A percentile compares a stretch with the other conserved stretches of the same genome.
These are phyloP conservation scores for Phytomonas sp. DNA, from an alignment of 208 protist species.

Conservation along the genomic window DNA sequence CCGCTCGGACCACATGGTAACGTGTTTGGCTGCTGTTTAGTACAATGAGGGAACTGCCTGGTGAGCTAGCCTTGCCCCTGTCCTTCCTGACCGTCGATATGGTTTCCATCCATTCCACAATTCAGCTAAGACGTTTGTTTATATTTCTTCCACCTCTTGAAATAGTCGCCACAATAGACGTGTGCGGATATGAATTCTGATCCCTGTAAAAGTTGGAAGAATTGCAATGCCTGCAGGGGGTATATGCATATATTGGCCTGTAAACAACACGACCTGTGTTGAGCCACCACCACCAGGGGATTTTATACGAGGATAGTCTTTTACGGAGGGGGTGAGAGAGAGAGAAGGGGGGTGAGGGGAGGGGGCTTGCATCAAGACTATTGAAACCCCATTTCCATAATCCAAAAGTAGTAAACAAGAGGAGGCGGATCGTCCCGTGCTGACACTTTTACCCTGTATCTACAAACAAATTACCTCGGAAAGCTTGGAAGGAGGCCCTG, in stretches of 20 bases:
- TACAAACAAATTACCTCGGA: not conserved
- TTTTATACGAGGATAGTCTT: not conserved
- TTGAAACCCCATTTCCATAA: not conserved
- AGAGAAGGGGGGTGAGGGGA: no score
- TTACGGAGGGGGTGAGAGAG: no score
- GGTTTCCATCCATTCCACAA: not conserved
- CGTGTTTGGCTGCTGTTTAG: constrained; percentile 52
- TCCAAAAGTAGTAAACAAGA: not conserved
- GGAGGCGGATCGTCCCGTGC: not conserved
- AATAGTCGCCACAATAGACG: not conserved
- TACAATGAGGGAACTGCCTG: constrained; percentile 15
- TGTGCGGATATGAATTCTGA: not conserved
- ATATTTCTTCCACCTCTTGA: not conserved
- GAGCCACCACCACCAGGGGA: not conserved
- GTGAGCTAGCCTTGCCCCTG: not conserved
- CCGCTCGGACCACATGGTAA: constrained; percentile 79
- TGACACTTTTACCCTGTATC: not conserved
- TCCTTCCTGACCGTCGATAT: not conserved
- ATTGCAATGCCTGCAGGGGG: not conserved
- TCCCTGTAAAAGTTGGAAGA: not conserved
- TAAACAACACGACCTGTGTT: not conserved
- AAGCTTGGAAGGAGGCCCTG: not conserved
- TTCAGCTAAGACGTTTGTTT: not conserved
- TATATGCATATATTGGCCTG: not conserved
- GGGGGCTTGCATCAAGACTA: not conserved